Evolutionary conservation across 2,329 filamentous ascomycete genomes (phyloP), one percentile per base, ranked within the genome.

Genomic region (Scleromitrula shiraiana): DNA sequence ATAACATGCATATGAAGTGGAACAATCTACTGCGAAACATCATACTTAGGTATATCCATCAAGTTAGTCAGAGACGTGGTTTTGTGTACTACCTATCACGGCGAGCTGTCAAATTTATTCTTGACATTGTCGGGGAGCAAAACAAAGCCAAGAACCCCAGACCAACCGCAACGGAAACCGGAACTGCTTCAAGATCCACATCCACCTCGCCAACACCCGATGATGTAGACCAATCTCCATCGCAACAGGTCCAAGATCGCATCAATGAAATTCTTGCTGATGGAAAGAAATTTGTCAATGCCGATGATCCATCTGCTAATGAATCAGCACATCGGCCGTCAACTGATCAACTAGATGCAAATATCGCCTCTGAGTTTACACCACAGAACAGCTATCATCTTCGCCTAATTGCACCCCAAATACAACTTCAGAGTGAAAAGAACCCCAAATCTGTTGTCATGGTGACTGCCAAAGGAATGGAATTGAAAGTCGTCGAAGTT

Each of bases 31-130:
- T 98, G 30, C 82, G 93, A 50, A 97, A 98, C 62, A 96, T 96
- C 60, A 93, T 98, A 41, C 77, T 98, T 33, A 87, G 93, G 20
- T 98, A 98, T 65, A 94, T 93, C 54, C 93, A 98, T 63, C 93
- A 98, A 70, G 93, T 95, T 60, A 89, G 90, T 64, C 94, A 98
- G 67, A 80, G 93, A 43, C 82, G 93, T 57, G 94, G 93, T 44
- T 97, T 98, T 62, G 83, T 98, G 24, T 98, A 98, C 70, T 98
- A 98, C 67, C 84, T 97, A 69, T 97, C 94, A 9, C 81, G 91
- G 39, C 82, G 89, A 53, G 94, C 93, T 3, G 87, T 98, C 62
- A 98, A 97, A 62, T 98, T 98, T 64, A 97, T 98, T 50, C 73
- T 97, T 8, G 93, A 98, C 65, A 95, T 98, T 57, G 87, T 98